phyloP scores from a whole-genome alignment of 495 filamentous ascomycete genomes.

The Aspergillus bridgeri region DNA sequence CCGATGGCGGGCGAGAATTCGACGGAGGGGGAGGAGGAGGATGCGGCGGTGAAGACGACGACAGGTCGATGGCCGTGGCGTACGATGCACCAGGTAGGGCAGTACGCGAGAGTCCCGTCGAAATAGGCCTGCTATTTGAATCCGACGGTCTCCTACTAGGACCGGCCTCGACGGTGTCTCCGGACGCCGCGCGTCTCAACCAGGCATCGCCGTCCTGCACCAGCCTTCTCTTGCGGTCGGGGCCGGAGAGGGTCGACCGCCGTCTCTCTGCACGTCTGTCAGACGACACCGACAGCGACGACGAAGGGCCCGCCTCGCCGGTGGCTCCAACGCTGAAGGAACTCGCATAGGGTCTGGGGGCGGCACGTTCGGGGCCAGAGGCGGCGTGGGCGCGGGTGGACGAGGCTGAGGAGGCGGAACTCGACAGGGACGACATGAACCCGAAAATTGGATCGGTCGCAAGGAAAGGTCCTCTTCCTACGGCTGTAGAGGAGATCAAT shows the following conservation, averaged over 20 bases:
- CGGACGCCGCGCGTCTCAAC: constrained; percentile 23
- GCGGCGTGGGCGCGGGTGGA: constrained; percentile 5
- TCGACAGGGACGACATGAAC: constrained; percentile 26
- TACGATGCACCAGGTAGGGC: constrained; percentile 28
- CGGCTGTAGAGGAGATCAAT: constrained; percentile 32
- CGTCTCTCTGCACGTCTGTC: constrained; percentile 19
- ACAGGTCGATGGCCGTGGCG: constrained; percentile 37
- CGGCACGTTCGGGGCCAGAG: constrained; percentile 6
- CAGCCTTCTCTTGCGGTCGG: constrained; percentile 40
- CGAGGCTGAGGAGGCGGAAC: constrained; percentile 16
- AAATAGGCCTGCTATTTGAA: constrained; percentile 24
- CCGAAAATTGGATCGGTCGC: neutral
- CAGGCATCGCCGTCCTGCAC: constrained; percentile 28
- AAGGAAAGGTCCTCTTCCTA: constrained; percentile 10
- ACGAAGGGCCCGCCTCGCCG: constrained; percentile 19
- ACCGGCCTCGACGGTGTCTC: constrained; percentile 10
- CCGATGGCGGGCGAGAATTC: constrained; percentile 8
- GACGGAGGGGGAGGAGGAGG: too few relatives aligned
- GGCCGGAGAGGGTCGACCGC: constrained; percentile 23
- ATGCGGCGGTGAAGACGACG: constrained; percentile 30
- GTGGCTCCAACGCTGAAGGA: constrained; percentile 12
- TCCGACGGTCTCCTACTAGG: constrained; percentile 15
- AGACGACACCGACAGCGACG: neutral
- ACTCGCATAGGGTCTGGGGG: constrained; percentile 18
- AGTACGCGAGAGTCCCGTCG: constrained; percentile 17